Evolutionary conservation across 129 eudicot species (phyloP).

Genomic region (Helichrysum umbraculigerum): DNA sequence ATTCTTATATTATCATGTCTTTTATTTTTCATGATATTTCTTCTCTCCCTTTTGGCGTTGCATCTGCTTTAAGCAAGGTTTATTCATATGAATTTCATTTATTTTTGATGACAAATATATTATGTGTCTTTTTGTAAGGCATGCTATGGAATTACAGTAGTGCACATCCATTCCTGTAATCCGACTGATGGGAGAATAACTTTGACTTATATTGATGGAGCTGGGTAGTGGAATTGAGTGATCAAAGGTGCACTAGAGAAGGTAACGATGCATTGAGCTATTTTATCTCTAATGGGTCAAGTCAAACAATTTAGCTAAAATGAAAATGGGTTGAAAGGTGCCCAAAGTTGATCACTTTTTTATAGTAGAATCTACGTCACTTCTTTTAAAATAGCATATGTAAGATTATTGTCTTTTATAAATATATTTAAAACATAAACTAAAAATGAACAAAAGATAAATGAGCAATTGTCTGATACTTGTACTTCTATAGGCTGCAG

Average conservation of each 20-base stretch:
- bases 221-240: constrained; percentile 54
- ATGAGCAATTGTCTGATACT: too few species aligned
- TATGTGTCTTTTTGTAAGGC: constrained; percentile 28
- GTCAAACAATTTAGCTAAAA: neutral
- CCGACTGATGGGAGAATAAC: constrained; percentile 56
- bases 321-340: neutral
- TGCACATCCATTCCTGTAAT: constrained; percentile 55
- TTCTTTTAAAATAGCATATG: too few species aligned
- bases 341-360: neutral
- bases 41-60: too few species aligned
- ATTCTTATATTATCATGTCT: too few species aligned
- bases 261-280: constrained; percentile 31
- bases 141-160: constrained; percentile 49
- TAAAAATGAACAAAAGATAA: too few species aligned
- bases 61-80: too few species aligned
- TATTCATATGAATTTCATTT: too few species aligned
- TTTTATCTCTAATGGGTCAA: neutral
- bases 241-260: constrained; percentile 69
- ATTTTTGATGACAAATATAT: constrained; percentile 10
- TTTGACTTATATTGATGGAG: constrained; percentile 46
- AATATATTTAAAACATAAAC: too few species aligned
- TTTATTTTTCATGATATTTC: too few species aligned
- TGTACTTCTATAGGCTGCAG: too few species aligned
- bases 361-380: neutral
- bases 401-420: too few species aligned